These are phyloP conservation scores for Alternaria sp. DNA, from an alignment of 2,329 filamentous ascomycete genomes.

Conservation along the genomic window DNA sequence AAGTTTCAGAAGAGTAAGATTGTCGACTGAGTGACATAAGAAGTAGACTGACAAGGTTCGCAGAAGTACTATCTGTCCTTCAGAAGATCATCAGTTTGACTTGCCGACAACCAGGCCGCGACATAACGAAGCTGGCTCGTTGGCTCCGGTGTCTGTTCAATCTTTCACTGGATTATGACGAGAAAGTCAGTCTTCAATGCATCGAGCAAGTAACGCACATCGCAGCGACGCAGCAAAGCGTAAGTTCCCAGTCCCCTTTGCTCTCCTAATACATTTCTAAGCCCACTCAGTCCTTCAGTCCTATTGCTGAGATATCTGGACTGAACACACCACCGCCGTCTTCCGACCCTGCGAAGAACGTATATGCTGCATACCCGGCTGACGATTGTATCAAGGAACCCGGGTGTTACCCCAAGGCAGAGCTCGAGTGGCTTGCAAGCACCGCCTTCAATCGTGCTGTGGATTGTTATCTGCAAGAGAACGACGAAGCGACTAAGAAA, in stretches of 20 bases:
- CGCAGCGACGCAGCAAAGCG: conserved; percentile 39
- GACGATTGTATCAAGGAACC: conserved; percentile 46
- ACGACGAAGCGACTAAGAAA: conserved; percentile 63
- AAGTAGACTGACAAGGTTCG: conserved; percentile 20
- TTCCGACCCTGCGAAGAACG: conserved; percentile 19
- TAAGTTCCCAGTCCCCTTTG: conserved; percentile 29
- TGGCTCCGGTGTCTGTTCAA: conserved; percentile 83
- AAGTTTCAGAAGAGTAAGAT: conserved; percentile 46
- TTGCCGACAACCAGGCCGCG: conserved; percentile 65
- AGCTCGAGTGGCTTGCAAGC: conserved; percentile 79
- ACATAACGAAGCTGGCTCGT: conserved; percentile 69
- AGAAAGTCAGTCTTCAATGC: conserved; percentile 65
- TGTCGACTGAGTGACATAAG: conserved; percentile 28
- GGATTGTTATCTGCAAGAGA: conserved; percentile 62
- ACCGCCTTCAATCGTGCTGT: conserved; percentile 69
- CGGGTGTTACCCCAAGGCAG: conserved; percentile 67
- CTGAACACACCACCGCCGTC: conserved; percentile 30
- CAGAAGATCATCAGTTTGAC: conserved; percentile 75
- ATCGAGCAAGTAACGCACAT: conserved; percentile 67
- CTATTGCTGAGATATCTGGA: background rate
- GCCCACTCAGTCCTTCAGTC: conserved; percentile 8
- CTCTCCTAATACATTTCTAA: conserved; percentile 11
- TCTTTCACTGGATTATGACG: conserved; percentile 66
- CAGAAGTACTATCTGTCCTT: conserved; percentile 54
- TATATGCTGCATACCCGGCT: conserved; percentile 26